Evolutionary conservation across 148 eudicot species (phyloP), one percentile per base, ranked within the genome.

Genomic region (Dysphania ambrosioides): DNA sequence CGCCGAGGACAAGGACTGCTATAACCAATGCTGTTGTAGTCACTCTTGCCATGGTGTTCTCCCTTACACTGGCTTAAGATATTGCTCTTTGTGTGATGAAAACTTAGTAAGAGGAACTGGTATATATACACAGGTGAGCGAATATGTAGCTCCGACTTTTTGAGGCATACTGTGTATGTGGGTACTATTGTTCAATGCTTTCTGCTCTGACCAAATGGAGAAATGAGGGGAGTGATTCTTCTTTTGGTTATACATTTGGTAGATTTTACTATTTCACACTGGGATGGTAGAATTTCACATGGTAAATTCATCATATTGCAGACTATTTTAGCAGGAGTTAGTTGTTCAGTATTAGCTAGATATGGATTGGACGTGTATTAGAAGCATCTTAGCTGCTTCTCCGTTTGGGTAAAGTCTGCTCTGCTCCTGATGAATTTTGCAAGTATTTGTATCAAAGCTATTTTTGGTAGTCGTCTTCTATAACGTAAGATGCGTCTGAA

Each of bases 141-240:
- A n/a, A n/a, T n/a, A n/a, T 9, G 59, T 2, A 18, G 34, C 40
- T 31, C 3, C 41, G 30, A 47, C 38, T n/a, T n/a, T n/a, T 27
- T 3, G 9, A 47, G 12, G 24, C 23, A n/a, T n/a, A n/a, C n/a
- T n/a, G n/a, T n/a, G n/a, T n/a, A n/a, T n/a, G n/a, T n/a, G n/a
- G n/a, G n/a, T n/a, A 70, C 6, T 19, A 41, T 32, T 21, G 16
- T 51, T 68, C 10, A 70, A 31, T 70, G 15, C 53, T 51, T 42
- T 70, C 73, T 70, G 73, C 26, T 19, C 61, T 70, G 41, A 70
- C 29, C 23, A 26, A 11, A 6, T 44, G 24, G 41, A 29, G 23
- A 36, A 23, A n/a, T n/a, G 23, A 53, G 5, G 70, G 47, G 29
- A 30, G 51, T 38, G 42, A 8, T 66, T 23, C 30, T 66, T 66